phyloP scores from a whole-genome alignment of 2,329 filamentous ascomycete genomes.

The Paraphoma chrysanthemicola region DNA sequence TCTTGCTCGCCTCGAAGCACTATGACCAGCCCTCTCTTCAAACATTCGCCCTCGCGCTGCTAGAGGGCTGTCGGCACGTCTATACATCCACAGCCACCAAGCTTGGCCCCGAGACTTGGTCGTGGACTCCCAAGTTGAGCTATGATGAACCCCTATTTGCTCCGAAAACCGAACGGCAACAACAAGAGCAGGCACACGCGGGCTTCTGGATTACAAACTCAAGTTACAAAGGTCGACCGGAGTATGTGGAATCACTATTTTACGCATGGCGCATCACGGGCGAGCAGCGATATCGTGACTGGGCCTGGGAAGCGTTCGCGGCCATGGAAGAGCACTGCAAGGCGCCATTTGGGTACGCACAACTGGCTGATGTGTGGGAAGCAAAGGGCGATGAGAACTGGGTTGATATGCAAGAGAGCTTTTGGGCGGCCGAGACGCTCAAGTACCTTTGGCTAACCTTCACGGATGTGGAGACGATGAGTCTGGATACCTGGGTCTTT shows the following conservation, averaged over 20 bases:
- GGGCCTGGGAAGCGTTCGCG: slow-evolving; percentile 52
- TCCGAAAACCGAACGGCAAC: slow-evolving; percentile 35
- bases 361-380: slow-evolving; percentile 45
- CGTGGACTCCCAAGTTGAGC: slow-evolving; percentile 48
- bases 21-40: slow-evolving; percentile 41
- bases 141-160: slow-evolving; percentile 37
- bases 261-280: slow-evolving; percentile 52
- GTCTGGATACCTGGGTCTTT: slow-evolving; percentile 52
- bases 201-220: slow-evolving; percentile 47
- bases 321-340: slow-evolving; percentile 48
- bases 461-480: slow-evolving; percentile 42
- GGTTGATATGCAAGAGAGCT: slow-evolving; percentile 49
- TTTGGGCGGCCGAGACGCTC: slow-evolving; percentile 50
- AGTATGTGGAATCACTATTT: slow-evolving; percentile 51
- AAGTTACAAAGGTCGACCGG: slow-evolving; percentile 45
- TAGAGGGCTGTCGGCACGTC: slow-evolving; percentile 50
- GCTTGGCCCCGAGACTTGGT: slow-evolving; percentile 49
- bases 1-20: slow-evolving; percentile 48
- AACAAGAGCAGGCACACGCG: slow-evolving; percentile 32
- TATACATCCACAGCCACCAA: slow-evolving; percentile 47
- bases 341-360: slow-evolving; percentile 48
- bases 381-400: slow-evolving; percentile 30
- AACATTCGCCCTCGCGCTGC: slow-evolving; percentile 47
- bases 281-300: slow-evolving; percentile 47
- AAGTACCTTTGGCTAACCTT: slow-evolving; percentile 53